A percentile compares a stretch with the other conserved stretches of the same genome.
Conservation (phyloP, 164 flowering plant genomes). For the Piper longum region DNA sequence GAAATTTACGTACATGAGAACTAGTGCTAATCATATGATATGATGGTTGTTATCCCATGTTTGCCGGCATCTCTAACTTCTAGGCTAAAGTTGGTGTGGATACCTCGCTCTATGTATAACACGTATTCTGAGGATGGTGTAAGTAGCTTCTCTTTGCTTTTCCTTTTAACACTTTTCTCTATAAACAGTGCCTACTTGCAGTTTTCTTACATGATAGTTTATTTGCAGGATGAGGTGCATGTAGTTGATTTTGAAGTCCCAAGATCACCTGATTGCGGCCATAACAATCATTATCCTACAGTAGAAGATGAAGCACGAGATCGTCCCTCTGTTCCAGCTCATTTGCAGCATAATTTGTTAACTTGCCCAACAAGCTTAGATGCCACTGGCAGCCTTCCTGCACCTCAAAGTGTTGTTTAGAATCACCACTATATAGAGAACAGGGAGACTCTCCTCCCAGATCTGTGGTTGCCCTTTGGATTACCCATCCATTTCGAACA, state of each 20-base stretch:
- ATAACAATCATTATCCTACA: no score
- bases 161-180: neutral
- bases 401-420: constrained; percentile 55
- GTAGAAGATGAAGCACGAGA: constrained; percentile 68
- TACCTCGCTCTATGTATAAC: constrained; percentile 31
- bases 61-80: constrained; percentile 1
- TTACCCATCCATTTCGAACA: constrained; percentile 77
- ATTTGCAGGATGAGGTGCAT: constrained; percentile 50
- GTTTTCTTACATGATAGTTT: neutral
- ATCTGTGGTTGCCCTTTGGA: constrained; percentile 40
- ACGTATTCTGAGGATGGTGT: constrained; percentile 25
- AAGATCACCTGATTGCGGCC: no score
- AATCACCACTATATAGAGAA: constrained; percentile 10
- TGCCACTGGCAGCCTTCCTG: constrained; percentile 32
- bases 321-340: constrained; percentile 77
- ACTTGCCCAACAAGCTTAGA: constrained; percentile 43
- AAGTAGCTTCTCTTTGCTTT: constrained; percentile 7
- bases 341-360: constrained; percentile 56
- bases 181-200: neutral
- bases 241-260: constrained; percentile 44
- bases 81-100: neutral
- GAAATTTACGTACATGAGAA: no score
- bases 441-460: no score
- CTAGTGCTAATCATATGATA: no score
- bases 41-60: no score